A percentile compares a stretch with the other conserved stretches of the same genome.
These are phyloP conservation scores for Linum lewisii DNA, from an alignment of 345 rosid species.

Conservation along the genomic window DNA sequence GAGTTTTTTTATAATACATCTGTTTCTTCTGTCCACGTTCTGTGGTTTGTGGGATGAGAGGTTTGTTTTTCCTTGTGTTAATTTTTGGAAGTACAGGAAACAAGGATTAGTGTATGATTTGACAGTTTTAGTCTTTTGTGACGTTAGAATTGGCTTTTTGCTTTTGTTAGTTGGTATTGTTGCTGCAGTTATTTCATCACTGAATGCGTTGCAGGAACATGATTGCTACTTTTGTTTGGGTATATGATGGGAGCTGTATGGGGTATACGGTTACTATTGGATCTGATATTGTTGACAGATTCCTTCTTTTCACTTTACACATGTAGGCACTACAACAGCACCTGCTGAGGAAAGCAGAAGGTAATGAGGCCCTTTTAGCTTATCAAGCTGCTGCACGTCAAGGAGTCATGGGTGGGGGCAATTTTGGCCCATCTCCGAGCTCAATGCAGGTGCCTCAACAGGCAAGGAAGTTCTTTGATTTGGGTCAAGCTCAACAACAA, in stretches of 20 bases:
- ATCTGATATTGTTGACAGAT: neutral
- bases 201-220: neutral
- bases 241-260: neutral
- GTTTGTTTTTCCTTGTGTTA: neutral
- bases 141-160: neutral
- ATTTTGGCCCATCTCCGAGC: conserved; percentile 50
- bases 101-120: neutral
- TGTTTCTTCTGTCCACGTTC: neutral
- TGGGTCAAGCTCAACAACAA: conserved; percentile 64
- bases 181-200: neutral
- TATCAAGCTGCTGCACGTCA: conserved; percentile 69
- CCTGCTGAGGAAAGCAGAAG: conserved; percentile 58
- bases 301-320: conserved; percentile 9
- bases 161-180: neutral
- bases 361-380: conserved; percentile 60
- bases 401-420: conserved; percentile 64
- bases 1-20: neutral
- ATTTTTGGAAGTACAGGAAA: neutral
- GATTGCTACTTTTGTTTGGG: neutral
- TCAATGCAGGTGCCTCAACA: conserved; percentile 80
- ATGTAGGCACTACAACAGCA: conserved; percentile 53
- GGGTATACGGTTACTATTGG: too few species aligned
- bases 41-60: neutral
- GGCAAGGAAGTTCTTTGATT: conserved; percentile 66
- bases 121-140: neutral